Base-by-base conservation (phyloP, 2,329 filamentous ascomycete species). In the Xylaria sp. region DNA sequence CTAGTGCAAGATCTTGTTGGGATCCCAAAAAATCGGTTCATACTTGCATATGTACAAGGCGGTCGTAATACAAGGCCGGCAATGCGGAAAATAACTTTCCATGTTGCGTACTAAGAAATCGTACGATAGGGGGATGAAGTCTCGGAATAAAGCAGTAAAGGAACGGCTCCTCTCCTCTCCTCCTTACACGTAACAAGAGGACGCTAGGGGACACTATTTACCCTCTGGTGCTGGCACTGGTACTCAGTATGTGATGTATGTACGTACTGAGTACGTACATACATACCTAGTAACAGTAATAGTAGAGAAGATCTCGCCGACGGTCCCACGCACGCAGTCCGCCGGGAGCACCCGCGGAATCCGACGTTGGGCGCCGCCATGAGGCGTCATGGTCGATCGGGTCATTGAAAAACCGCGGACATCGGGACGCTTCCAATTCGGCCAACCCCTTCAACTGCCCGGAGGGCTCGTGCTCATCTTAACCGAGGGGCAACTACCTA, bases 11-110 rank as follows among this genome's bases (percentile, higher is more conserved):
- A 66, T 68, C 54, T 65, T 50, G 66, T 47, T 65, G 47, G 61
- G 42, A 59, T 53, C n/a, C 42, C 18, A 32, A 48, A 48, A 65
- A 63, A 70, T 72, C 58, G 70, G 65, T 68, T 70, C 68, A 72
- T 72, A 57, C 60, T 68, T 70, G 70, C 70, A 71, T 71, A 65
- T 60, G 65, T 48, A 53, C 51, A 60, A 58, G 60, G 47, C 44
- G 27, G 57, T 16, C n/a, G 65, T 60, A 61, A 63, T 60, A 70
- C 60, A 63, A 42, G 53, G 50, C 48, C 50, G 62, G 55, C 35
- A 59, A 60, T 44, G 58, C 66, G 58, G 66, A 69, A 55, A 42
- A 63, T 60, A 65, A 10, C 40, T 63, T 64, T 29, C 54, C 58
- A 69, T 65, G 57, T 2, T 58, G 55, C 58, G 63, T 60, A 68